phyloP scores from a whole-genome alignment of 2,329 filamentous ascomycete genomes.

The Tolypocladium ovalisporum region DNA sequence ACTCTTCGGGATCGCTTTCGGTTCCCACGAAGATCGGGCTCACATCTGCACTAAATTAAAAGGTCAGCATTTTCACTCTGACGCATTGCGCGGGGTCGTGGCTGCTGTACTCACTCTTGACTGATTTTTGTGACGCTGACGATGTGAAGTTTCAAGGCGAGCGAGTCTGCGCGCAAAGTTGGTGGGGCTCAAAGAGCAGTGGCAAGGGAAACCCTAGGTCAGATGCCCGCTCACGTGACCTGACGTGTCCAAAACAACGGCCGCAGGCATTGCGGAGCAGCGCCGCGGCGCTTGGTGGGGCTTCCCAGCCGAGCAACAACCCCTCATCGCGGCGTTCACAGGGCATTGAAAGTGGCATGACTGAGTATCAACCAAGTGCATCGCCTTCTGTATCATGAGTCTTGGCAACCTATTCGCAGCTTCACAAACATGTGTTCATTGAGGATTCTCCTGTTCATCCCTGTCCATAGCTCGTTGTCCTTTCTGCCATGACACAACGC shows the following conservation, averaged over 20 bases:
- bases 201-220: slow-evolving; percentile 25
- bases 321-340: too few species aligned
- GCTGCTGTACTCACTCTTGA: slow-evolving; percentile 44
- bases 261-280: background rate
- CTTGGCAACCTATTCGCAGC: too few species aligned
- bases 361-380: background rate
- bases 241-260: fast-evolving
- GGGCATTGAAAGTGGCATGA: background rate
- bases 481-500: slow-evolving; percentile 22
- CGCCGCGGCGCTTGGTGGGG: too few species aligned
- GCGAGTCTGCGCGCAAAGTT: slow-evolving; percentile 29
- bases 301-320: too few species aligned
- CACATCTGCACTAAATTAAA: slow-evolving; percentile 76
- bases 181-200: slow-evolving; percentile 27
- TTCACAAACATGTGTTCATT: background rate
- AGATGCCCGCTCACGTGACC: slow-evolving; percentile 18
- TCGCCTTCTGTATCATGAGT: too few species aligned
- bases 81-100: background rate
- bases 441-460: background rate
- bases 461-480: slow-evolving; percentile 1
- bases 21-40: slow-evolving; percentile 28
- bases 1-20: slow-evolving; percentile 10
- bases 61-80: slow-evolving; percentile 32
- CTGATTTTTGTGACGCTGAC: slow-evolving; percentile 39
- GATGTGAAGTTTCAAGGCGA: slow-evolving; percentile 26